Evolutionary conservation across 1,284 basidiomycete genomes (phyloP).

Genomic region (Fomitopsis betulina): DNA sequence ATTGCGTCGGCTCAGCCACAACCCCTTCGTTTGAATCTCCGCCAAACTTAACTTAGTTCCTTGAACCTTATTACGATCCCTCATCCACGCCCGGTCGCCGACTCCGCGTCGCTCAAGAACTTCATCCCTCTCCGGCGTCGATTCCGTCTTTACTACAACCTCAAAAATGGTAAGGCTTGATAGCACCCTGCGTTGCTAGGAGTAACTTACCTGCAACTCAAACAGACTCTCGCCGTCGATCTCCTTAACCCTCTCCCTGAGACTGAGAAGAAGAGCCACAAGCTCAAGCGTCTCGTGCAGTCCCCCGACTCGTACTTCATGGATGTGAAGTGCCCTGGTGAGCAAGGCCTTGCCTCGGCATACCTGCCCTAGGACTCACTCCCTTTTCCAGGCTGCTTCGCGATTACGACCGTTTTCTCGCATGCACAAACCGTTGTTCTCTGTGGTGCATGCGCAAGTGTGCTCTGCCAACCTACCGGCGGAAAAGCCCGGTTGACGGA

Average conservation of each 20-base stretch:
- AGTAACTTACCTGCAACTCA: not conserved
- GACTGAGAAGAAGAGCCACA: slow-evolving; percentile 88
- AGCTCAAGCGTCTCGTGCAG: slow-evolving; percentile 99
- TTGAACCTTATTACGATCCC: slow-evolving; percentile 25
- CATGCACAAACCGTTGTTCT: slow-evolving; percentile 92
- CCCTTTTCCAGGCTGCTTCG: slow-evolving; percentile 71
- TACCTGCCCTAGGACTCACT: not conserved
- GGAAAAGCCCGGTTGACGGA: slow-evolving; percentile 98
- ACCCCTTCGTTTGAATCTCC: slow-evolving; percentile 18
- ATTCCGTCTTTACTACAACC: slow-evolving; percentile 13
- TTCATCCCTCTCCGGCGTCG: slow-evolving; percentile 19
- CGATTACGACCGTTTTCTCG: slow-evolving; percentile 94
- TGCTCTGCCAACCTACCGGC: slow-evolving; percentile 98
- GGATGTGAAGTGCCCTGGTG: slow-evolving; percentile 99
- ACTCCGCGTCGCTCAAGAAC: slow-evolving; percentile 24
- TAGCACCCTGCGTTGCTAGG: not conserved
- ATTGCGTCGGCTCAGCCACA: slow-evolving; percentile 11
- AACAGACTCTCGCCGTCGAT: slow-evolving; percentile 96
- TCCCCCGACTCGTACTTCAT: slow-evolving; percentile 99
- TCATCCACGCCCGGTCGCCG: slow-evolving; percentile 26
- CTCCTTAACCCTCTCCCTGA: slow-evolving; percentile 95
- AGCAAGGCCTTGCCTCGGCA: slow-evolving; percentile 20
- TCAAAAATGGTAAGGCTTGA: slow-evolving; percentile 26
- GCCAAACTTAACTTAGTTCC: slow-evolving; percentile 14
- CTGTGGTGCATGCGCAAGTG: slow-evolving; percentile 91